Evolutionary conservation across 2,329 filamentous ascomycete species (phyloP).

Genomic region (Xylariaceae sp.): DNA sequence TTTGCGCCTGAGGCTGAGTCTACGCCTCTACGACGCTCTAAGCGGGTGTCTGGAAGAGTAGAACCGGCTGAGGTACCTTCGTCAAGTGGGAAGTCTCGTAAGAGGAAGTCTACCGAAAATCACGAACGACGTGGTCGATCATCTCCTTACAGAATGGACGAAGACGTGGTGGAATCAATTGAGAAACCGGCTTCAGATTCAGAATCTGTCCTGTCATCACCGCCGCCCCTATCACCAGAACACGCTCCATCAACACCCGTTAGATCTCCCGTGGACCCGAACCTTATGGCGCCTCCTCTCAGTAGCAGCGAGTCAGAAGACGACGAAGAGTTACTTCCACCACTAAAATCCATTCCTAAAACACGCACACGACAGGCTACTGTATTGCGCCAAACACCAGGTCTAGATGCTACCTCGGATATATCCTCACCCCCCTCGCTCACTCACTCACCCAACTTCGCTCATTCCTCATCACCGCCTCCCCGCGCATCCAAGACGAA

Average conservation of each 20-base stretch:
- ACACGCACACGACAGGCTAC: conserved; percentile 33
- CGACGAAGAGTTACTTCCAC: conserved; percentile 45
- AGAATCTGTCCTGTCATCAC: conserved; percentile 25
- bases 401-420: conserved; percentile 42
- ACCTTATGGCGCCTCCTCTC: conserved; percentile 50
- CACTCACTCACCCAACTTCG: conserved; percentile 59
- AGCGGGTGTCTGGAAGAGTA: conserved; percentile 32
- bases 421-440: conserved; percentile 61
- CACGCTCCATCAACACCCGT: conserved; percentile 36
- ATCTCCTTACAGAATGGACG: conserved; percentile 32
- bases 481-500: conserved; percentile 28
- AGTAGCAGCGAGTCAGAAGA: conserved; percentile 47
- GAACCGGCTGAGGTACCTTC: conserved; percentile 23
- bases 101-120: conserved; percentile 51
- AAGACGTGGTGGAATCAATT: conserved; percentile 20
- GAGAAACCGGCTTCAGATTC: conserved; percentile 26
- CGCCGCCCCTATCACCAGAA: conserved; percentile 18
- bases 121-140: conserved; percentile 35
- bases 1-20: conserved; percentile 63
- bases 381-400: conserved; percentile 35
- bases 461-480: conserved; percentile 29
- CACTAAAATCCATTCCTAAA: conserved; percentile 47
- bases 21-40: conserved; percentile 55
- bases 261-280: conserved; percentile 36
- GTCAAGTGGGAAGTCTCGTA: conserved; percentile 40